Conservation (phyloP, 2,329 filamentous ascomycete species). For the Talaromyces pinophilus region DNA sequence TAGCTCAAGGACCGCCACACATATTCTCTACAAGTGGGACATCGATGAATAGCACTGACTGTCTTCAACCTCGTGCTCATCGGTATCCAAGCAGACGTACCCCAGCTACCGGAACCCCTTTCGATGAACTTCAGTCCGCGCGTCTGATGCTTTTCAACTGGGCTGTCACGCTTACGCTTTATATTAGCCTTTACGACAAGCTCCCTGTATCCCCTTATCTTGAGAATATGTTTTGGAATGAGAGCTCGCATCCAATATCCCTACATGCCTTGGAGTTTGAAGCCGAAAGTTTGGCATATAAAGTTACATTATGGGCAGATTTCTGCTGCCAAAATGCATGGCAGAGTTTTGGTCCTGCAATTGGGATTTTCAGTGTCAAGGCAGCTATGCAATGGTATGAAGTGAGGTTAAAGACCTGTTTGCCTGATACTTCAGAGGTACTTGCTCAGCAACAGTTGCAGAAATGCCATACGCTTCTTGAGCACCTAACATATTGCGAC, state of each 20-base stretch:
- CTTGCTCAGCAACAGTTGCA: background rate
- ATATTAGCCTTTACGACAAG: conserved; percentile 8
- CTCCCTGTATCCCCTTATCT: background rate
- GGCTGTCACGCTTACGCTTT: conserved; percentile 16
- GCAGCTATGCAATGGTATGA: conserved; percentile 19
- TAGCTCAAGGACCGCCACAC: conserved; percentile 13
- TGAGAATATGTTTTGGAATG: background rate
- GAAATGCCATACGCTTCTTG: conserved; percentile 9
- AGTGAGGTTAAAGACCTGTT: background rate
- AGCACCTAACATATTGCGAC: conserved; percentile 17
- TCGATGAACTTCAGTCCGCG: conserved; percentile 13
- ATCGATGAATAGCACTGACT: conserved; percentile 10
- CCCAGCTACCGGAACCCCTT: background rate
- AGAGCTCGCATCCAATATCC: background rate
- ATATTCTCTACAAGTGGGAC: background rate
- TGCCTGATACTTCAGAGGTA: background rate
- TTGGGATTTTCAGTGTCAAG: conserved; percentile 19
- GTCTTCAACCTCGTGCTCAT: conserved; percentile 15
- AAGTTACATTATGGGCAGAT: conserved; percentile 15
- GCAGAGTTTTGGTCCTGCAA: conserved; percentile 20
- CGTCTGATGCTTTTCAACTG: conserved; percentile 17
- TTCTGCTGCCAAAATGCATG: conserved; percentile 22
- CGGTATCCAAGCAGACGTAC: conserved; percentile 18
- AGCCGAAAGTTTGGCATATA: conserved; percentile 6
- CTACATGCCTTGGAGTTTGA: background rate